Conservation (phyloP, 768 basidiomycete species). For the Boletus rubropictus region DNA sequence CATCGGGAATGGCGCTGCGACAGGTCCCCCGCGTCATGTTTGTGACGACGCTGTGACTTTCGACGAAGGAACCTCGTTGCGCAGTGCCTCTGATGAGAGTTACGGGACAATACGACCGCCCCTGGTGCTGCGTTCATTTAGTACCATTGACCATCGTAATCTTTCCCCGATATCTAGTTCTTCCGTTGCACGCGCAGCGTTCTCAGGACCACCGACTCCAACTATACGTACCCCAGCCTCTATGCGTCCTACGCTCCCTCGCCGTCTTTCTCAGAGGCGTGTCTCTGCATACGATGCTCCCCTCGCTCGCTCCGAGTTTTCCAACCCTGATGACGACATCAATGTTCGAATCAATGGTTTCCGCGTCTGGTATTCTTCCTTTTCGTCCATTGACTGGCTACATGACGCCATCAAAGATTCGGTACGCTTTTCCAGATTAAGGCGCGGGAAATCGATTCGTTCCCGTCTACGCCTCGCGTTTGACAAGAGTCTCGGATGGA, state of each 20-base stretch:
- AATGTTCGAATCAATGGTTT: conserved; percentile 78
- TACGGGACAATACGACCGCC: conserved; percentile 54
- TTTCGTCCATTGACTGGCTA: conserved; percentile 91
- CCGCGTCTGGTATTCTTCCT: conserved; percentile 81
- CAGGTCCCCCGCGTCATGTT: background rate
- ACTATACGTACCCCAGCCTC: conserved; percentile 30
- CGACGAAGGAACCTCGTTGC: conserved; percentile 36
- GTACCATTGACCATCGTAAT: conserved; percentile 32
- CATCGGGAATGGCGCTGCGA: conserved; percentile 36
- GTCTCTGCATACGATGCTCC: conserved; percentile 69
- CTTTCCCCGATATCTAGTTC: conserved; percentile 36
- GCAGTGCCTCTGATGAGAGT: conserved; percentile 26
- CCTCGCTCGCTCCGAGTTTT: conserved; percentile 28
- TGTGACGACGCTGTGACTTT: conserved; percentile 6
- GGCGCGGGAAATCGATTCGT: conserved; percentile 63
- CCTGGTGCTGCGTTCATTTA: conserved; percentile 21
- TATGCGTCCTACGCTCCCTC: conserved; percentile 30
- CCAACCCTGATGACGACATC: conserved; percentile 38
- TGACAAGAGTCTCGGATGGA: conserved; percentile 82
- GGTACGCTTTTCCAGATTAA: conserved; percentile 66
- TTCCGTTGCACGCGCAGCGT: conserved; percentile 26
- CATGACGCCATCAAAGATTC: conserved; percentile 96
- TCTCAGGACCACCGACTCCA: conserved; percentile 36
- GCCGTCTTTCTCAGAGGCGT: conserved; percentile 47
- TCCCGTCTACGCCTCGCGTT: conserved; percentile 56